Evolutionary conservation across 495 filamentous ascomycete genomes (phyloP).

Genomic region (Mycothermus thermophilus): DNA sequence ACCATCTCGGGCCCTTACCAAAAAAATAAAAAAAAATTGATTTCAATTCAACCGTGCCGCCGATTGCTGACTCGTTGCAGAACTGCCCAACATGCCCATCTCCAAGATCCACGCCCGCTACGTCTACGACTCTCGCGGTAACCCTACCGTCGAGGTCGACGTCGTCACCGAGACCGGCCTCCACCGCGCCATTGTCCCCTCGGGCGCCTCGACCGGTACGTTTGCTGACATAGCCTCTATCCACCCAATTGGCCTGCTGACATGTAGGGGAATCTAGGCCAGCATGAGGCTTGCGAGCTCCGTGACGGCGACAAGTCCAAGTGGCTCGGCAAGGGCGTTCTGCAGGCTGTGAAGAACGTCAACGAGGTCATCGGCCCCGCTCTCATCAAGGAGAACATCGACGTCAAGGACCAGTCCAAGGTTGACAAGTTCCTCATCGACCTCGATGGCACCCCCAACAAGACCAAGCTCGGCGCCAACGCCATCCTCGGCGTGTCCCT

Average conservation of each 20-base stretch:
- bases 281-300: slow-evolving; percentile 97
- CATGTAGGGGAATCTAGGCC: slow-evolving; percentile 41
- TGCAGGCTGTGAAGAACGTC: slow-evolving; percentile 91
- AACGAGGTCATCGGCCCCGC: slow-evolving; percentile 86
- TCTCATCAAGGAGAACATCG: slow-evolving; percentile 80
- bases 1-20: too few relatives aligned
- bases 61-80: too few relatives aligned
- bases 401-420: slow-evolving; percentile 92
- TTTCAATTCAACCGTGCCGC: too few relatives aligned
- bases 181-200: slow-evolving; percentile 97
- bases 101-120: slow-evolving; percentile 96
- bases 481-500: slow-evolving; percentile 94
- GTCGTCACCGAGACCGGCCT: slow-evolving; percentile 92
- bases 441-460: slow-evolving; percentile 93
- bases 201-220: slow-evolving; percentile 90
- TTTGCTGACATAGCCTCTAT: slow-evolving; percentile 8
- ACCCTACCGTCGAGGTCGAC: slow-evolving; percentile 87
- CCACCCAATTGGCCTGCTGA: slow-evolving; percentile 1
- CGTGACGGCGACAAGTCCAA: slow-evolving; percentile 96
- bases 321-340: slow-evolving; percentile 94
- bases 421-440: slow-evolving; percentile 91
- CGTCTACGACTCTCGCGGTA: slow-evolving; percentile 99
- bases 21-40: too few relatives aligned
- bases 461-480: slow-evolving; percentile 95
- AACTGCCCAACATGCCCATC: slow-evolving; percentile 89